Conservation (phyloP, 768 basidiomycete genomes). For the Chiua virens region DNA sequence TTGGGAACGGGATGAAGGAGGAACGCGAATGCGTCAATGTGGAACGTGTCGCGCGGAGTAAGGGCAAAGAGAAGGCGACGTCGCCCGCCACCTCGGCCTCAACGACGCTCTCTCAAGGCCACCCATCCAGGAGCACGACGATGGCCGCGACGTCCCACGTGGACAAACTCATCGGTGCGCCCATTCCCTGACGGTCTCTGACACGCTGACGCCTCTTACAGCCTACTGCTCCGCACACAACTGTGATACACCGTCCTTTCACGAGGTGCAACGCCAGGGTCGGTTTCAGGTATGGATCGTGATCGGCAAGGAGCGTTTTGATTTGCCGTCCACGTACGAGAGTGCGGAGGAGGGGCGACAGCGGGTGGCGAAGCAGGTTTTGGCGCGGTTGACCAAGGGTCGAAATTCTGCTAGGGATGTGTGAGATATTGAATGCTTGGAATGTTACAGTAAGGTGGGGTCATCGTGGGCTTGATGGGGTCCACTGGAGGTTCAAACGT, state of each 20-base stretch:
- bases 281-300: slow-evolving; percentile 47
- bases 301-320: slow-evolving; percentile 43
- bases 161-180: slow-evolving; percentile 14
- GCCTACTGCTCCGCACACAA: slow-evolving; percentile 17
- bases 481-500: too few species aligned
- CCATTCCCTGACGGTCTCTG: background rate
- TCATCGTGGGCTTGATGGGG: too few species aligned
- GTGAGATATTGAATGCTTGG: too few species aligned
- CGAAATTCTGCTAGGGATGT: too few species aligned
- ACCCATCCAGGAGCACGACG: background rate
- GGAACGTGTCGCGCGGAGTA: background rate
- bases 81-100: background rate
- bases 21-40: background rate
- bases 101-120: background rate
- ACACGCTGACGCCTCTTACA: slow-evolving; percentile 6
- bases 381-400: slow-evolving; percentile 35
- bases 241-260: slow-evolving; percentile 34
- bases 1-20: background rate
- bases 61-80: slow-evolving; percentile 11
- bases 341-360: slow-evolving; percentile 41
- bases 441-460: too few species aligned
- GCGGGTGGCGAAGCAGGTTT: slow-evolving; percentile 45
- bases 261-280: slow-evolving; percentile 21
- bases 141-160: slow-evolving; percentile 11
- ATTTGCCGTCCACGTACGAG: slow-evolving; percentile 41